phyloP scores from a whole-genome alignment of 371 early-diverging fungal genomes.

The Aphelidium insulamus region DNA sequence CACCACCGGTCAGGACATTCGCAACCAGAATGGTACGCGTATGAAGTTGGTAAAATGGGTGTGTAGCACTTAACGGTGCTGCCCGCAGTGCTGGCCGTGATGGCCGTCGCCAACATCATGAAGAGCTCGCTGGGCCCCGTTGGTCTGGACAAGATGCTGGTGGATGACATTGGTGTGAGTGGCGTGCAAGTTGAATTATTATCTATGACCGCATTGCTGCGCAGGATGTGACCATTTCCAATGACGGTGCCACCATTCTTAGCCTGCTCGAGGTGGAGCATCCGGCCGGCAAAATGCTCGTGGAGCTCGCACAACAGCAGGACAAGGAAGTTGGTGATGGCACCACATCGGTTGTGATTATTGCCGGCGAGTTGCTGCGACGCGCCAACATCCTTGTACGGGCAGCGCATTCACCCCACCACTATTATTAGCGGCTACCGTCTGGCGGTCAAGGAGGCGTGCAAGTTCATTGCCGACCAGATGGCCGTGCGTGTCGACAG shows the following conservation, averaged over 20 bases:
- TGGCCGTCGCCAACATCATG: conserved; percentile 92
- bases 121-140: conserved; percentile 98
- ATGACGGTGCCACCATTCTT: conserved; percentile 99
- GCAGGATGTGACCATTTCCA: conserved; percentile 96
- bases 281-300: conserved; percentile 91
- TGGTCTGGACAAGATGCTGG: conserved; percentile 99
- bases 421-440: conserved; percentile 97
- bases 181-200: not conserved
- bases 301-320: conserved; percentile 97
- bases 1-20: conserved; percentile 78
- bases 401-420: conserved; percentile 96
- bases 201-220: not conserved
- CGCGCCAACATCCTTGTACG: conserved; percentile 91
- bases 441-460: conserved; percentile 93
- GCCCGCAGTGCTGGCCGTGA: conserved; percentile 44
- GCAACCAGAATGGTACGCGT: conserved; percentile 84
- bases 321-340: conserved; percentile 99
- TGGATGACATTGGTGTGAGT: conserved; percentile 94
- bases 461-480: conserved; percentile 91
- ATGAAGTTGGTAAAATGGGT: not conserved
- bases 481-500: conserved; percentile 84
- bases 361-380: conserved; percentile 92
- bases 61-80: conserved; percentile 21
- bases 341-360: conserved; percentile 98
- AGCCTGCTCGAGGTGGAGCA: conserved; percentile 92